phyloP scores from a whole-genome alignment of 805 yeast genomes.

The Metschnikowia proteae region DNA sequence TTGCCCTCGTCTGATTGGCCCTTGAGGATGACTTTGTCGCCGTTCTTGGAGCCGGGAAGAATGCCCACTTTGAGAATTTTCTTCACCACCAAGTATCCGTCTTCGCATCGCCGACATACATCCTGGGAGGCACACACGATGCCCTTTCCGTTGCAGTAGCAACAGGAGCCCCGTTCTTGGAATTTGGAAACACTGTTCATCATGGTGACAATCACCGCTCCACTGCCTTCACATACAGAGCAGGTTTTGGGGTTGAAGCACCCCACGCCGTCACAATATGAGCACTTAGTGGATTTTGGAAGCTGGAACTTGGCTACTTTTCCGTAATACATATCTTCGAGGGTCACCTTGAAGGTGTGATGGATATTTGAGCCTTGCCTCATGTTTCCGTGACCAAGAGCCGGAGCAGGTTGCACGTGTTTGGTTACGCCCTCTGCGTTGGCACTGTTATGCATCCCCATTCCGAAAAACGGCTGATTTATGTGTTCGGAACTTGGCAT shows the following conservation, averaged over 20 bases:
- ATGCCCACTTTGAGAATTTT: constrained; percentile 51
- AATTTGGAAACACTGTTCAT: constrained; percentile 42
- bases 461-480: constrained; percentile 6
- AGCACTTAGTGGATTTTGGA: constrained; percentile 48
- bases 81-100: constrained; percentile 44
- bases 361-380: constrained; percentile 41
- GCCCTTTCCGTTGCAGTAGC: constrained; percentile 36
- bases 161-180: constrained; percentile 32
- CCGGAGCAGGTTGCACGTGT: constrained; percentile 11
- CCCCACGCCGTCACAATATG: constrained; percentile 51
- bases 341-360: constrained; percentile 49
- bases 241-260: constrained; percentile 36
- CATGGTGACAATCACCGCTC: constrained; percentile 42
- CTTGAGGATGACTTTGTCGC: constrained; percentile 49
- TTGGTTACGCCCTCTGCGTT: constrained; percentile 1
- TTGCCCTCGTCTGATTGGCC: constrained; percentile 66
- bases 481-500: constrained; percentile 3
- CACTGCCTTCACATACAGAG: constrained; percentile 43
- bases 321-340: constrained; percentile 58
- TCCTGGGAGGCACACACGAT: constrained; percentile 20
- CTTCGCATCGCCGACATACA: constrained; percentile 24
- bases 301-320: constrained; percentile 53
- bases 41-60: constrained; percentile 52
- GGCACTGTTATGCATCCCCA: constrained; percentile 1
- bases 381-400: background rate